Evolutionary conservation across 768 basidiomycete species (phyloP), one percentile per base, ranked within the genome.

Genomic region (Pleurotus tuber-regium): DNA sequence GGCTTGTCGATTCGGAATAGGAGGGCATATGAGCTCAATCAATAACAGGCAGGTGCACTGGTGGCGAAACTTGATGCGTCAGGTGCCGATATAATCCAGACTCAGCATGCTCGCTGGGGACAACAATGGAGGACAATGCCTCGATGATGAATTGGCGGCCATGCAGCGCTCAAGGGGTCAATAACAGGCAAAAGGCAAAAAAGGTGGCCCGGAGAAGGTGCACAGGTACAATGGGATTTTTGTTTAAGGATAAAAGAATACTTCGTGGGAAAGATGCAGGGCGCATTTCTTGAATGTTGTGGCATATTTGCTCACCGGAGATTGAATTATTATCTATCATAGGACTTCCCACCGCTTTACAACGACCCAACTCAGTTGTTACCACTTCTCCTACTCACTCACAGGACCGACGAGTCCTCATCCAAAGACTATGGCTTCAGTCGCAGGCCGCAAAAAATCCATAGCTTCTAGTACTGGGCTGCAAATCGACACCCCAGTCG

Each of bases 391-490:
- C 38, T 44, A 21, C 33, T 19, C 43, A 31, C 16, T 36, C 38
- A 40, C 38, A 9, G 18, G 23, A 46, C 7, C 43, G 24, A 16
- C 25, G 46, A 16, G 46, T 48, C 46, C 46, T 24, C 46, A 48
- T 21, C n/a, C 28, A 25, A 14, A 26, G 28, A 59, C 67, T 54
- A 79, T 77, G 78, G 69, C 77, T 67, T 70, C 76, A 41, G 75
- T 76, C 68, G 78, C 86, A 61, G 83, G 77, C 68, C 84, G 89
- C 63, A 89, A 88, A 83, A 90, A 88, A 71, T 88, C 87, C 51
- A 80, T 89, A 59, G 76, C 81, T 52, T 83, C 86, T 53, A 80
- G 73, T 60, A 70, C 79, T 46, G 80, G 75, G 61, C 74, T 87
- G 53, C 74, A 81, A 40, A 86, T 88, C 66, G 89, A 91, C 67